Base-by-base conservation (phyloP, 768 basidiomycete genomes). In the Glaciozyma antarctica region DNA sequence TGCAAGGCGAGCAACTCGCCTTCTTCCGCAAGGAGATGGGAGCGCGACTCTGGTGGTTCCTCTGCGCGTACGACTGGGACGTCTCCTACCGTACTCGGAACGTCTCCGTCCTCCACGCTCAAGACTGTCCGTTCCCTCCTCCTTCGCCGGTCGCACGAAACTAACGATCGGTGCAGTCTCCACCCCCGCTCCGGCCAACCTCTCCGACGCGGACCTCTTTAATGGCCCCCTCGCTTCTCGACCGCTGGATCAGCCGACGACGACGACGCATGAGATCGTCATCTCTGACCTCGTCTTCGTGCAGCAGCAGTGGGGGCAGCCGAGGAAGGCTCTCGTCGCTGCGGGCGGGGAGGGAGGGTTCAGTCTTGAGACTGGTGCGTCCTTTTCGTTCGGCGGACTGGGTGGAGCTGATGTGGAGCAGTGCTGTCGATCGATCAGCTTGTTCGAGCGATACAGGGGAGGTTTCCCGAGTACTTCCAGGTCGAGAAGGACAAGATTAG, bases 21-120 rank as follows among this genome's bases (percentile, higher is more conserved):
- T 53, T 53, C 52, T 53, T 53, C 26, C 16, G 30, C 52, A 32
- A 26, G 24, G 52, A 53, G 52, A 21, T 53, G 5, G 52, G 52
- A 21, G 26, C n/a, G 17, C 6, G 30, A 8, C 9, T 53, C 6
- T 53, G 52, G 52, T 53, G 52, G 52, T 26, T 17, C 24, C 52
- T 53, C 26, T 53, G 52, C 52, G 24, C 17, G 9, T 32, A n/a
- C 52, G 52, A 53, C 24, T 53, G 52, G 52, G 52, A 53, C 52
- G 52, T 53, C 26, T 26, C 52, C 26, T 53, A 26, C 52, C 24
- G 52, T 12, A n/a, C 22, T 26, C 24, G 52, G 1, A 53, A 53
- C 30, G 26, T 53, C 24, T 26, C 52, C 7, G 52, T 53, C 10
- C n/a, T 30, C 52, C 21, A 16, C 7, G 17, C 30, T 17, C 26